Conservation (phyloP, 2,329 filamentous ascomycete species). For the Diaporthe caulivora region DNA sequence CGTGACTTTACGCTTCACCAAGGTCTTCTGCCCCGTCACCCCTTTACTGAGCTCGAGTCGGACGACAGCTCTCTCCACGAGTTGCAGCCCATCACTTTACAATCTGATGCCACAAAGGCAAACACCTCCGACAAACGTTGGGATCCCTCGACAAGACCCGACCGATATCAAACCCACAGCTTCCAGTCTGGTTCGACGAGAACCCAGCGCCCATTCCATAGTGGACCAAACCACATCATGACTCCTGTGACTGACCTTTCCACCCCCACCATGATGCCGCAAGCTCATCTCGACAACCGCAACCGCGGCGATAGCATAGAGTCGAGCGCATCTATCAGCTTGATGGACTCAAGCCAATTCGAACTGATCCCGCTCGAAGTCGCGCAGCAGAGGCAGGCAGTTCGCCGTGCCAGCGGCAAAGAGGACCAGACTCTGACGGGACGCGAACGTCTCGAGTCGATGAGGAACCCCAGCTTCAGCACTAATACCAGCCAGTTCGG, state of each 20-base stretch:
- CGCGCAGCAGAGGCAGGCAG: constrained; percentile 47
- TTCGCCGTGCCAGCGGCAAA: constrained; percentile 40
- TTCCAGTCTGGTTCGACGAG: neutral
- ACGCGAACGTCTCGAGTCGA: constrained; percentile 33
- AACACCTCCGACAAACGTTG: neutral
- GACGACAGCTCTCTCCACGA: constrained; percentile 22
- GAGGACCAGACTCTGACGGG: constrained; percentile 43
- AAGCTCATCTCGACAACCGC: constrained; percentile 14
- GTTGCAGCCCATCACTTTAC: constrained; percentile 6
- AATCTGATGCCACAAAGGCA: neutral
- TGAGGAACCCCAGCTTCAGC: constrained; percentile 18
- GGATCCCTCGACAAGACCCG: neutral
- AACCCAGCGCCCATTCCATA: neutral
- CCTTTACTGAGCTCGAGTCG: constrained; percentile 18
- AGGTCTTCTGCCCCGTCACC: constrained; percentile 1
- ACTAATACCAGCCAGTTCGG: constrained; percentile 35
- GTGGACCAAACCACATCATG: neutral
- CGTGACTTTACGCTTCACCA: constrained; percentile 3
- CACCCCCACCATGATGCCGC: neutral
- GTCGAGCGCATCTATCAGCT: constrained; percentile 34
- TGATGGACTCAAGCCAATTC: constrained; percentile 47
- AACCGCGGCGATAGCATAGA: constrained; percentile 26
- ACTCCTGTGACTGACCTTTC: constrained; percentile 4
- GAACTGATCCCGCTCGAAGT: constrained; percentile 48
- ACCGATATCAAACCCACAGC: neutral